Percentiles rank a stretch among this genome's conserved stretches.
phyloP scores from a whole-genome alignment of 2,329 filamentous ascomycete species.

The Alternaria gaisen region DNA sequence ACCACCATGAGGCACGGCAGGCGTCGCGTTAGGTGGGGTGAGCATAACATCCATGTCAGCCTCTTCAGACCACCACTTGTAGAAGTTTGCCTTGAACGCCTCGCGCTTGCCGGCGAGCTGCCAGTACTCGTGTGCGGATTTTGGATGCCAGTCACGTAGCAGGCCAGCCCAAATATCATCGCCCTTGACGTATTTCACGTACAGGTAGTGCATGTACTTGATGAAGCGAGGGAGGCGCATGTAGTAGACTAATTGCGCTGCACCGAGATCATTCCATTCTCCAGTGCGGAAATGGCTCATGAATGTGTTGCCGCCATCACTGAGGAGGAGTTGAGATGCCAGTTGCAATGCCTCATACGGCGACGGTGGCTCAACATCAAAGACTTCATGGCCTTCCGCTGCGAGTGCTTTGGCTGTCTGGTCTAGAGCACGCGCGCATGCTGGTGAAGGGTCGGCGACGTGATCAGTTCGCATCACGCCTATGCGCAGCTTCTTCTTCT shows the following conservation, averaged over 20 bases:
- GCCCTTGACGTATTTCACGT: constrained; percentile 81
- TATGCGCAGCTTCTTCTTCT: constrained; percentile 72
- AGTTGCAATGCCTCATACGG: constrained; percentile 80
- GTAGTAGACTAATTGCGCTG: constrained; percentile 76
- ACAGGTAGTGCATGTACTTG: constrained; percentile 88
- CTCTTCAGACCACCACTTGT: constrained; percentile 81
- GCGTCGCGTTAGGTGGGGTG: constrained; percentile 87
- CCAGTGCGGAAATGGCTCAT: constrained; percentile 77
- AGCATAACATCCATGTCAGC: constrained; percentile 78
- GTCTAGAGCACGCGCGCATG: constrained; percentile 79
- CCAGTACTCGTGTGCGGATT: constrained; percentile 83
- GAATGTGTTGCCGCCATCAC: constrained; percentile 84
- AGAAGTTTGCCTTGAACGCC: constrained; percentile 78
- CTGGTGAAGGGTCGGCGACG: constrained; percentile 86
- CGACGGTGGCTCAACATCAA: constrained; percentile 69
- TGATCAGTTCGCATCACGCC: constrained; percentile 82
- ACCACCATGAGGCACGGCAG: constrained; percentile 83
- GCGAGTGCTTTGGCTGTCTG: constrained; percentile 74
- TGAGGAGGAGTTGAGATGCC: constrained; percentile 81
- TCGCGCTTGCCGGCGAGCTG: constrained; percentile 80
- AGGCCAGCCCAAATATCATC: constrained; percentile 83
- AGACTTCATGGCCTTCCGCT: constrained; percentile 77
- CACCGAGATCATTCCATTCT: constrained; percentile 82
- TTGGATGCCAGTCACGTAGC: constrained; percentile 75
- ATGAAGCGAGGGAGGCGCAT: constrained; percentile 76